Conservation (phyloP, 2,329 filamentous ascomycete genomes). For the Didymella arachidicola region DNA sequence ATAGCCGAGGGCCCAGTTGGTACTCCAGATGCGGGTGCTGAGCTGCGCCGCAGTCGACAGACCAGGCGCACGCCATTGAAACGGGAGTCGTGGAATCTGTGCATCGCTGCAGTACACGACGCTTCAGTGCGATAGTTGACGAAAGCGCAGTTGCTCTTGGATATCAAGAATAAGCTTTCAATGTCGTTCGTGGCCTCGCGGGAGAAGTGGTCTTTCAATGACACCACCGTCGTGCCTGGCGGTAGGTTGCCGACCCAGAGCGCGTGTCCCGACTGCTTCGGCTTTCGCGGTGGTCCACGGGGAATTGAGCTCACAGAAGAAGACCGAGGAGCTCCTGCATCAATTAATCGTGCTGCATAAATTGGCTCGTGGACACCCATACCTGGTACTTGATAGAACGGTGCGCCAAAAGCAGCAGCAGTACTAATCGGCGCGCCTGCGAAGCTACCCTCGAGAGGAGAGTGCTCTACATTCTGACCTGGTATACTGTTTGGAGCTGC, state of each 20-base stretch:
- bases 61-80: slow-evolving; percentile 88
- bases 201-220: slow-evolving; percentile 90
- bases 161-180: slow-evolving; percentile 91
- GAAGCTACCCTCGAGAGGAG: slow-evolving; percentile 33
- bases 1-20: slow-evolving; percentile 64
- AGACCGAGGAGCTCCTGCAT: slow-evolving; percentile 31
- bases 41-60: slow-evolving; percentile 75
- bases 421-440: slow-evolving; percentile 27
- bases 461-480: slow-evolving; percentile 33
- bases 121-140: slow-evolving; percentile 89
- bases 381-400: slow-evolving; percentile 16
- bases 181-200: slow-evolving; percentile 76
- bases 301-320: slow-evolving; percentile 52
- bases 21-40: slow-evolving; percentile 56
- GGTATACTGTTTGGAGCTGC: slow-evolving; percentile 28
- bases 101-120: slow-evolving; percentile 77
- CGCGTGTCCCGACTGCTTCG: slow-evolving; percentile 79
- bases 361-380: not conserved
- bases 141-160: slow-evolving; percentile 97
- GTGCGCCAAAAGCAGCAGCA: slow-evolving; percentile 27
- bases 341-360: slow-evolving; percentile 12
- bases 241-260: slow-evolving; percentile 97
- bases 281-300: slow-evolving; percentile 71
- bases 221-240: slow-evolving; percentile 80
- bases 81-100: slow-evolving; percentile 86